A percentile compares a stretch with the other conserved stretches of the same genome.
These are phyloP conservation scores for Aspergillus cristatus DNA, from an alignment of 495 filamentous ascomycete species.

Conservation along the genomic window DNA sequence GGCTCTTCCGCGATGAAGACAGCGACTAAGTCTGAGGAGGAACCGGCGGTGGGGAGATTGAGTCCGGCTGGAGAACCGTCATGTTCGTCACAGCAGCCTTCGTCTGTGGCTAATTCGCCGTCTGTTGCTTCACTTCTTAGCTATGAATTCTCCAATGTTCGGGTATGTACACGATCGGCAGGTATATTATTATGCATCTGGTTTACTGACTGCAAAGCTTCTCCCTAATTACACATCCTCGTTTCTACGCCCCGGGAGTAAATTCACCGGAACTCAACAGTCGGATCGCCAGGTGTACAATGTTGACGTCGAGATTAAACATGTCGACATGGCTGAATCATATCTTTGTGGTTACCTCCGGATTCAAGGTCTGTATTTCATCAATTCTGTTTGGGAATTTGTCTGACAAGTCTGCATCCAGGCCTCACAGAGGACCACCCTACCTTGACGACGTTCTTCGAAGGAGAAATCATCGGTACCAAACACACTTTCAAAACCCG, in stretches of 20 bases:
- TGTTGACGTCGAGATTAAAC: conserved; percentile 93
- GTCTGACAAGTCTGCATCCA: conserved; percentile 21
- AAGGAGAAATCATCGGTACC: conserved; percentile 94
- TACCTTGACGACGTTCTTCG: conserved; percentile 94
- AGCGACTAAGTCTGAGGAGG: conserved; percentile 26
- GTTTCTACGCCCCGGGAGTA: conserved; percentile 79
- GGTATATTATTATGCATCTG: background rate
- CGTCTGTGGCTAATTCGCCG: conserved; percentile 22
- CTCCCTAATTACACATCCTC: conserved; percentile 58
- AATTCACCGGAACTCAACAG: conserved; percentile 82
- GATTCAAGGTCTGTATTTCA: conserved; percentile 79
- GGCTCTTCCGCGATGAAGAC: conserved; percentile 12
- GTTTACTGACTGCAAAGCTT: conserved; percentile 24
- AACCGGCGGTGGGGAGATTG: conserved; percentile 23
- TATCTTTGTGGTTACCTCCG: conserved; percentile 92
- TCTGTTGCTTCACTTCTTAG: conserved; percentile 42
- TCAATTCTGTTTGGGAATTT: too few species aligned
- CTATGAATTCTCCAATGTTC: conserved; percentile 57
- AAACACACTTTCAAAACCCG: conserved; percentile 91
- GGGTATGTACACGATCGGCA: conserved; percentile 38
- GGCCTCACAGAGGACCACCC: conserved; percentile 93
- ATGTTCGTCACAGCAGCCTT: conserved; percentile 17
- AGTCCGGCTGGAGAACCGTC: conserved; percentile 25
- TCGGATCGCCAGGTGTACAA: conserved; percentile 87
- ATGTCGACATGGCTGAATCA: conserved; percentile 90